phyloP scores from a whole-genome alignment of 1,284 basidiomycete species.

The Leucoagaricus sp. region DNA sequence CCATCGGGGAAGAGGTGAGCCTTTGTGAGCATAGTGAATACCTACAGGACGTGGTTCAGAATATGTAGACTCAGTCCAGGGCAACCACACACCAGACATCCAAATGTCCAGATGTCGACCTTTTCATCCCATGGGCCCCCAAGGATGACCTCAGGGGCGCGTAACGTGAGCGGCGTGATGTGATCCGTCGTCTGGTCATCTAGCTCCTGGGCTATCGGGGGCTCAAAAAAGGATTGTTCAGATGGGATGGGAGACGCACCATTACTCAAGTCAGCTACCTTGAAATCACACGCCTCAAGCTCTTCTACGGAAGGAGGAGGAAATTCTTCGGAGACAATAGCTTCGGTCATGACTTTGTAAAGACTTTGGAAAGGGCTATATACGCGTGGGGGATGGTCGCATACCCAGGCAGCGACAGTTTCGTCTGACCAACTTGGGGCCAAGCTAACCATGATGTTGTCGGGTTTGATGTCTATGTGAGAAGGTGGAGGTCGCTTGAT shows the following conservation, averaged over 20 bases:
- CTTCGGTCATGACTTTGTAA: conserved; percentile 11
- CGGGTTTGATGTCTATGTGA: conserved; percentile 15
- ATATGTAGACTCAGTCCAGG: neutral
- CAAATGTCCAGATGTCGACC: conserved; percentile 30
- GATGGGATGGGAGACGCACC: neutral
- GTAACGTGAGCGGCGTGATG: conserved; percentile 24
- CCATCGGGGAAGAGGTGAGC: neutral
- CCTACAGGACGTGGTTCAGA: neutral
- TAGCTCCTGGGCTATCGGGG: conserved; percentile 20
- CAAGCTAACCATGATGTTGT: conserved; percentile 15
- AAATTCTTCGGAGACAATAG: conserved; percentile 17
- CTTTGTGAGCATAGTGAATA: conserved; percentile 2
- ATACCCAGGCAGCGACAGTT: neutral
- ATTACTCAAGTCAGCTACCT: neutral
- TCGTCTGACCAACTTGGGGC: conserved; percentile 4
- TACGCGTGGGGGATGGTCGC: conserved; percentile 11
- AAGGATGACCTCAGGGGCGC: conserved; percentile 27
- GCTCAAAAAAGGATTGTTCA: neutral
- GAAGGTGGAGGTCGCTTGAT: conserved; percentile 6
- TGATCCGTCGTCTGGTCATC: conserved; percentile 12
- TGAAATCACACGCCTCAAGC: conserved; percentile 1
- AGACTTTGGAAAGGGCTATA: neutral
- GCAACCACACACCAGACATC: conserved; percentile 22
- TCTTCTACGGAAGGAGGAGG: conserved; percentile 5
- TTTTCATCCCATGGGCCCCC: conserved; percentile 23